Percentiles rank a stretch among this genome's conserved stretches.
Evolutionary conservation across 2,329 filamentous ascomycete genomes (phyloP).

Genomic region (Cercospora zeae-maydis): DNA sequence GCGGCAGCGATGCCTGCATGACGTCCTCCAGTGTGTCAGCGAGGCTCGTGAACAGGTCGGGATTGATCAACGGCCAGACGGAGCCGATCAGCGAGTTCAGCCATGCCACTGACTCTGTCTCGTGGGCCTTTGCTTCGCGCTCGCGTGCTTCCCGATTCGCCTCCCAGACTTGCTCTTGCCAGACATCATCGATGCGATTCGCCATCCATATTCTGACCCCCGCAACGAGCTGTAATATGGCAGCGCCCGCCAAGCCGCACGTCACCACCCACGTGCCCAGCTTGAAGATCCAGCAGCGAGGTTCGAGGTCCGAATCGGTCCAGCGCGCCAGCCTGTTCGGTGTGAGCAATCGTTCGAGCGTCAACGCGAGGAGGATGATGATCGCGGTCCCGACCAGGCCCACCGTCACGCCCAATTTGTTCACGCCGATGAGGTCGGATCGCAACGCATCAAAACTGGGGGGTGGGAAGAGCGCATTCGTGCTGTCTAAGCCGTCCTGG

Average conservation of each 20-base stretch:
- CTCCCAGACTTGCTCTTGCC: constrained; percentile 68
- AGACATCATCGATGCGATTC: constrained; percentile 60
- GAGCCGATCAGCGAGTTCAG: constrained; percentile 65
- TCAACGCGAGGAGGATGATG: constrained; percentile 35
- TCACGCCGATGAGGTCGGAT: constrained; percentile 45
- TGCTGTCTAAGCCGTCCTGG: constrained; percentile 43
- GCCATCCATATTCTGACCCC: constrained; percentile 54
- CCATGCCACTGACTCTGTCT: constrained; percentile 67
- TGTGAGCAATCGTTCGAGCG: constrained; percentile 23
- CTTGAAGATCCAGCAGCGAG: constrained; percentile 15
- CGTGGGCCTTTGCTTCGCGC: constrained; percentile 43
- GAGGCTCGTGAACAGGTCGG: constrained; percentile 66
- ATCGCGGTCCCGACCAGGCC: constrained; percentile 34
- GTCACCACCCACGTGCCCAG: constrained; percentile 24
- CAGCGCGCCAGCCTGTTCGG: constrained; percentile 13
- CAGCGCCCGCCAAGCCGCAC: constrained; percentile 13
- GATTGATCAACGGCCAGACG: constrained; percentile 72
- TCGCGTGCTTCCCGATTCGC: constrained; percentile 56
- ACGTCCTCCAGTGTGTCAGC: constrained; percentile 72
- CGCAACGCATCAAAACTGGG: constrained; percentile 48
- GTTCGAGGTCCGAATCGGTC: constrained; percentile 8
- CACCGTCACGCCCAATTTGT: constrained; percentile 44
- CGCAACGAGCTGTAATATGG: constrained; percentile 24
- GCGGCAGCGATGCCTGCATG: constrained; percentile 72
- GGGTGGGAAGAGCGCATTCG: constrained; percentile 53